phyloP scores from a whole-genome alignment of 2,329 filamentous ascomycete genomes.

The Paecilomyces fulvus region DNA sequence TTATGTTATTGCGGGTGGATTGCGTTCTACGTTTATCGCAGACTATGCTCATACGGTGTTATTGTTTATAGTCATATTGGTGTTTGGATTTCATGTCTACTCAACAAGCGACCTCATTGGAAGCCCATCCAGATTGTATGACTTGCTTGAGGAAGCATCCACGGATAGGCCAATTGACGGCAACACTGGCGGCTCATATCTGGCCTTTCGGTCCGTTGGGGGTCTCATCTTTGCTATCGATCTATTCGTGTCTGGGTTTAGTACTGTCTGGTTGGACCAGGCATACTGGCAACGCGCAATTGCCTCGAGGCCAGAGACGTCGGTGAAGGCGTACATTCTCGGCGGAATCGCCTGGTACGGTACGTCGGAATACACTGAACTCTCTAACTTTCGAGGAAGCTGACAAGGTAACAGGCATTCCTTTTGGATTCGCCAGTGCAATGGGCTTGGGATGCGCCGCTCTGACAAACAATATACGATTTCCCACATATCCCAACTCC shows the following conservation, averaged over 20 bases:
- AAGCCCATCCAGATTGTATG: conserved; percentile 27
- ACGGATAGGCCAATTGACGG: conserved; percentile 22
- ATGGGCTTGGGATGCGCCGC: conserved; percentile 40
- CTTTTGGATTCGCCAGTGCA: conserved; percentile 43
- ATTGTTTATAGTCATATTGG: conserved; percentile 31
- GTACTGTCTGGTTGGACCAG: conserved; percentile 32
- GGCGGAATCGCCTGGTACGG: conserved; percentile 31
- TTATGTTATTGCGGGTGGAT: conserved; percentile 34
- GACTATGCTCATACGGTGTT: conserved; percentile 37
- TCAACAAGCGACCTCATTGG: conserved; percentile 23
- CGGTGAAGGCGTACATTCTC: conserved; percentile 35
- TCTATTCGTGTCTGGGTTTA: conserved; percentile 30
- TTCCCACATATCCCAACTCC: conserved; percentile 43
- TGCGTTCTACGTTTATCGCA: conserved; percentile 34
- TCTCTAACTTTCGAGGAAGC: not conserved
- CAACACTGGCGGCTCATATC: conserved; percentile 25
- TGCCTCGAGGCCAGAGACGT: conserved; percentile 32
- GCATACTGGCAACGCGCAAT: conserved; percentile 40
- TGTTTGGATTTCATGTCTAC: conserved; percentile 32
- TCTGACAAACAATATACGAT: conserved; percentile 37
- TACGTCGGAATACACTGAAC: conserved; percentile 1
- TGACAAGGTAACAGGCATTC: conserved; percentile 24
- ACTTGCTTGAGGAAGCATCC: conserved; percentile 26
- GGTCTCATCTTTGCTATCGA: conserved; percentile 32
- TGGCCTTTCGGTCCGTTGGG: conserved; percentile 28